A percentile compares a stretch with the other conserved stretches of the same genome.
These are phyloP conservation scores for Pleurotus citrinopileatus DNA, from an alignment of 768 basidiomycete species.

Conservation along the genomic window DNA sequence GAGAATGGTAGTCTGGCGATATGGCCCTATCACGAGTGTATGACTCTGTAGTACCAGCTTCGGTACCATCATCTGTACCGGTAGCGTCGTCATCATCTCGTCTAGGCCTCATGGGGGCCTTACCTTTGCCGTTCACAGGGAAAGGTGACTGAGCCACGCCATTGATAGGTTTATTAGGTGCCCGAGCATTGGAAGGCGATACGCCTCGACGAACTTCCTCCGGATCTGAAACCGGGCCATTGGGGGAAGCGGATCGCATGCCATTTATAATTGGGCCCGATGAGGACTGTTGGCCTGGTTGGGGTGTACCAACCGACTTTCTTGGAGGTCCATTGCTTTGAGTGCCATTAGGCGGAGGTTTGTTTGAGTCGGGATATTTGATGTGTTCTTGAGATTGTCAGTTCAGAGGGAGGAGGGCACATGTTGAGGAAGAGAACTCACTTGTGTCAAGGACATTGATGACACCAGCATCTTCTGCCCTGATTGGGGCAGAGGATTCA, in stretches of 20 bases:
- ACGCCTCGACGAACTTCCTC: conserved; percentile 66
- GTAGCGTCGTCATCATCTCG: conserved; percentile 40
- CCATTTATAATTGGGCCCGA: conserved; percentile 27
- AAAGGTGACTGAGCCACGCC: conserved; percentile 34
- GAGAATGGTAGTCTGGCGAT: conserved; percentile 48
- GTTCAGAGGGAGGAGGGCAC: conserved; percentile 3
- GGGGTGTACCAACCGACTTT: conserved; percentile 29
- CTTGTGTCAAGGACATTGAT: conserved; percentile 96
- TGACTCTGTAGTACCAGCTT: conserved; percentile 47
- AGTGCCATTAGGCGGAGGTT: conserved; percentile 6
- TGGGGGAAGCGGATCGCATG: conserved; percentile 68
- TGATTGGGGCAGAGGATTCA: conserved; percentile 75
- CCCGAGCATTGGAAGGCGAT: conserved; percentile 55
- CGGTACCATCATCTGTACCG: conserved; percentile 54
- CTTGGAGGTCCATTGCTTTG: conserved; percentile 3
- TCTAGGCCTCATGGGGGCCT: conserved; percentile 48
- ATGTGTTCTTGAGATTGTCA: conserved; percentile 47
- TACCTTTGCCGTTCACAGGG: conserved; percentile 44
- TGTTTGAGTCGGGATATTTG: conserved; percentile 79
- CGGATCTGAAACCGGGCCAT: conserved; percentile 37
- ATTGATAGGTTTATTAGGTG: conserved; percentile 37
- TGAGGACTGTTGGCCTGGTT: conserved; percentile 20
- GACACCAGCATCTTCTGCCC: conserved; percentile 73
- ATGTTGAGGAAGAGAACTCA: conserved; percentile 37
- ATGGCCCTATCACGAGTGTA: conserved; percentile 43